These are phyloP conservation scores for Hypoxylon sp. DNA, from an alignment of 2,329 filamentous ascomycete species.

Conservation along the genomic window DNA sequence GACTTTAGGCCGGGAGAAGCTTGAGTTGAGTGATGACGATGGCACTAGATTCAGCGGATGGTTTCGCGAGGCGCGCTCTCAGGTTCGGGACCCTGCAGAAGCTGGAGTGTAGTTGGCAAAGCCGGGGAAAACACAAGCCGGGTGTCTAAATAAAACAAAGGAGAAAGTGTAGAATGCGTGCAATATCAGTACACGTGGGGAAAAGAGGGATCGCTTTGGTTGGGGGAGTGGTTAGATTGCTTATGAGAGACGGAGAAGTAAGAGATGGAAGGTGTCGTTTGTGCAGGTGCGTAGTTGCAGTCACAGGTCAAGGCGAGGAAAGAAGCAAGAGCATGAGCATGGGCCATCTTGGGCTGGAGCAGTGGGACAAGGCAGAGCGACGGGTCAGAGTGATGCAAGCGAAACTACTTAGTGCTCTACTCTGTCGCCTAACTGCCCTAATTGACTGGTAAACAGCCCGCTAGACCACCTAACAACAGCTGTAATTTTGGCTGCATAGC, in stretches of 20 bases:
- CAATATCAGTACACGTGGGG: conserved; percentile 22
- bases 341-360: too few species aligned
- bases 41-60: conserved; percentile 28
- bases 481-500: conserved; percentile 19
- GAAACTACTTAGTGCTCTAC: conserved; percentile 6
- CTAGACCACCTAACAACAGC: background rate
- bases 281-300: conserved; percentile 11
- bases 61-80: conserved; percentile 43
- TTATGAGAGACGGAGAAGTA: conserved; percentile 32
- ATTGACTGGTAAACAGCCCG: background rate
- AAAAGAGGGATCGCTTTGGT: conserved; percentile 13
- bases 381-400: conserved; percentile 42
- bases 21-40: conserved; percentile 28
- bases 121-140: conserved; percentile 35
- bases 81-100: conserved; percentile 40
- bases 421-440: conserved; percentile 30
- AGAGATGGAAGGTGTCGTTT: conserved; percentile 32
- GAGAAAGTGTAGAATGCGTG: conserved; percentile 27
- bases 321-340: background rate
- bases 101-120: conserved; percentile 23
- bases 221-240: conserved; percentile 24
- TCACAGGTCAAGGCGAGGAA: conserved; percentile 18
- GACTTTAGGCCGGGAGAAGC: conserved; percentile 25
- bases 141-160: conserved; percentile 43
- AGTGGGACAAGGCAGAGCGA: background rate